phyloP scores from a whole-genome alignment of 306 rosid genomes.

The Vicia faba region DNA sequence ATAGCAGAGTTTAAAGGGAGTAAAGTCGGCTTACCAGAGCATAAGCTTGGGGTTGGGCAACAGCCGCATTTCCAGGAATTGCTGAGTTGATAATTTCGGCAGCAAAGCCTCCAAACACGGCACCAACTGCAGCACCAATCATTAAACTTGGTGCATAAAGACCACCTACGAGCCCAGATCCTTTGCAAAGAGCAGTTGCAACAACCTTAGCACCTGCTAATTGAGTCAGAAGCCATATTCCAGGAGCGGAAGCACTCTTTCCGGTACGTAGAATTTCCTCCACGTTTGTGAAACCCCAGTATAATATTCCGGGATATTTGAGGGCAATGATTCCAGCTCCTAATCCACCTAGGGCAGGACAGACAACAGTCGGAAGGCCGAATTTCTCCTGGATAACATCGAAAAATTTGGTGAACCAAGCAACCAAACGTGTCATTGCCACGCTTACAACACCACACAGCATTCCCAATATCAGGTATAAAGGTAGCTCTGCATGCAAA shows the following conservation, averaged over 20 bases:
- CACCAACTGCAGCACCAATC: slow-evolving; percentile 99
- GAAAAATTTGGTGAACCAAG: slow-evolving; percentile 77
- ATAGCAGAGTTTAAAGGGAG: neutral
- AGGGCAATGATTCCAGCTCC: slow-evolving; percentile 98
- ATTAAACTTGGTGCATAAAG: slow-evolving; percentile 99
- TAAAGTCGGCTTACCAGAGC: slow-evolving; percentile 67
- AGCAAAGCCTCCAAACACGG: slow-evolving; percentile 96
- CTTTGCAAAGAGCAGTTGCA: slow-evolving; percentile 98
- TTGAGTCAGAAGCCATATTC: slow-evolving; percentile 94
- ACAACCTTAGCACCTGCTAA: slow-evolving; percentile 81
- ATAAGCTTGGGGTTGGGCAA: slow-evolving; percentile 98
- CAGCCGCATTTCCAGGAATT: slow-evolving; percentile 97
- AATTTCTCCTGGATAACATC: slow-evolving; percentile 77
- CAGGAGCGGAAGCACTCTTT: slow-evolving; percentile 93
- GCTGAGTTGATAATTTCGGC: slow-evolving; percentile 85
- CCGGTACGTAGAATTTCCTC: slow-evolving; percentile 98
- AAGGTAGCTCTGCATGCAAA: slow-evolving; percentile 82
- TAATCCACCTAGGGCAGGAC: slow-evolving; percentile 97
- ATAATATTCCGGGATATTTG: slow-evolving; percentile 94
- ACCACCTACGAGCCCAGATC: slow-evolving; percentile 98
- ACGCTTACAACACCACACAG: slow-evolving; percentile 96
- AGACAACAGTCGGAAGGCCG: slow-evolving; percentile 81
- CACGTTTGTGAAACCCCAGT: slow-evolving; percentile 98
- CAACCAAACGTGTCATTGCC: slow-evolving; percentile 78
- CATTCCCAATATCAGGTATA: slow-evolving; percentile 98